Conservation (phyloP, 805 yeast genomes). For the Candida insectorum region DNA sequence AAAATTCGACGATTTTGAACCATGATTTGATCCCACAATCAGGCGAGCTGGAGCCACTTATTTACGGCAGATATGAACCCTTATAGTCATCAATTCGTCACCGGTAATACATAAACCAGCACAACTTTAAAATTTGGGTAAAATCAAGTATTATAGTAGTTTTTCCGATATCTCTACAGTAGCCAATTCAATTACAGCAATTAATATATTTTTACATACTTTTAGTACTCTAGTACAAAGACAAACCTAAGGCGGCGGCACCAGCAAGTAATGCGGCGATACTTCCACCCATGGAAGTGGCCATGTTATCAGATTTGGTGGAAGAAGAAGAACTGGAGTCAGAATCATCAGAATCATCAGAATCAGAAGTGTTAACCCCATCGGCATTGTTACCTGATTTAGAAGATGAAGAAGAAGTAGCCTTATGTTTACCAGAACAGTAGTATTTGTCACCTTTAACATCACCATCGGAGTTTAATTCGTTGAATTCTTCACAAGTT, state of each 20-base stretch:
- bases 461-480: slow-evolving; percentile 70
- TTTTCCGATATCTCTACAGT: no score
- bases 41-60: no score
- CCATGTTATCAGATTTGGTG: slow-evolving; percentile 14
- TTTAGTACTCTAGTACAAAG: slow-evolving; percentile 27
- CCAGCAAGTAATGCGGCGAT: slow-evolving; percentile 23
- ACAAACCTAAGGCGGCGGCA: slow-evolving; percentile 37
- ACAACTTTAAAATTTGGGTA: no score
- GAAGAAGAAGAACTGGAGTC: slow-evolving; percentile 20
- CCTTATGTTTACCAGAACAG: slow-evolving; percentile 60
- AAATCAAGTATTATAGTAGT: no score
- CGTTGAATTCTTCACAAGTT: slow-evolving; percentile 75
- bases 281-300: slow-evolving; percentile 13
- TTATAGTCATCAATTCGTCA: no score
- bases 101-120: no score
- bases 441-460: slow-evolving; percentile 87
- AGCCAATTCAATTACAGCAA: no score
- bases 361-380: slow-evolving; percentile 24
- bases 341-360: slow-evolving; percentile 5
- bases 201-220: no score
- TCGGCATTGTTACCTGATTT: slow-evolving; percentile 24
- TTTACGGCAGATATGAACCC: no score
- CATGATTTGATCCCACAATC: no score
- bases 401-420: slow-evolving; percentile 44
- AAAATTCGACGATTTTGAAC: no score